phyloP scores from a whole-genome alignment of 1,284 basidiomycete genomes.

The Leucoagaricus sp. region DNA sequence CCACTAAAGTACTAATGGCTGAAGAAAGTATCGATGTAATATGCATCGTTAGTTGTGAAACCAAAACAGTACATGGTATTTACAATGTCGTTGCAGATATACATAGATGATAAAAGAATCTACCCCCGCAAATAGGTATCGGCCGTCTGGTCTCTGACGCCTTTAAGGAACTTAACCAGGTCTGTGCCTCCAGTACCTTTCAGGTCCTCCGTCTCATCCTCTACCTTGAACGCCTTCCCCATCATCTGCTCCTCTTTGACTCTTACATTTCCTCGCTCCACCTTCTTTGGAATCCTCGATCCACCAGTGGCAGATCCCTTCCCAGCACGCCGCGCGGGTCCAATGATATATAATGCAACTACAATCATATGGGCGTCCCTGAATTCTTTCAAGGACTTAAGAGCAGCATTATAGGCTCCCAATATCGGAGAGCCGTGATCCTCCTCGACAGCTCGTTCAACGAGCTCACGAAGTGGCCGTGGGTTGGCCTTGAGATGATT shows the following conservation, averaged over 20 bases:
- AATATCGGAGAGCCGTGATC: conserved; percentile 31
- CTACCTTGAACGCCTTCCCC: conserved; percentile 24
- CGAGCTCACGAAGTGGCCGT: conserved; percentile 52
- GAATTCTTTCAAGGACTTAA: conserved; percentile 73
- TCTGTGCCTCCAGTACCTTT: conserved; percentile 86
- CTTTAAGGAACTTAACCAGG: conserved; percentile 76
- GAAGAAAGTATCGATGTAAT: too few relatives aligned
- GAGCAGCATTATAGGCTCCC: conserved; percentile 72
- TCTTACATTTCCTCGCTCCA: conserved; percentile 33
- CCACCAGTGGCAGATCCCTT: conserved; percentile 35
- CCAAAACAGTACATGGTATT: too few relatives aligned
- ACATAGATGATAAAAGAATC: not conserved
- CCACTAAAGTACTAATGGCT: too few relatives aligned
- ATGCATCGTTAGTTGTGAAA: too few relatives aligned
- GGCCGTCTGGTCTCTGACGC: conserved; percentile 73
- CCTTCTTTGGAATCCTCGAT: not conserved
- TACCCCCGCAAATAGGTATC: conserved; percentile 30
- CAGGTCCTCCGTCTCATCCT: conserved; percentile 29
- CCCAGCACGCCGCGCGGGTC: conserved; percentile 49
- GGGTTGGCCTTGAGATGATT: conserved; percentile 64
- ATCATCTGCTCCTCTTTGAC: conserved; percentile 35
- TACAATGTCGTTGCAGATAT: too few relatives aligned
- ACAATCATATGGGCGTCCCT: conserved; percentile 84
- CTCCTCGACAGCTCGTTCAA: conserved; percentile 20
- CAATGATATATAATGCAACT: conserved; percentile 79